Evolutionary conservation across 495 filamentous ascomycete species (phyloP), one percentile per base, ranked within the genome.

Genomic region (Jackrogersella multiformis): DNA sequence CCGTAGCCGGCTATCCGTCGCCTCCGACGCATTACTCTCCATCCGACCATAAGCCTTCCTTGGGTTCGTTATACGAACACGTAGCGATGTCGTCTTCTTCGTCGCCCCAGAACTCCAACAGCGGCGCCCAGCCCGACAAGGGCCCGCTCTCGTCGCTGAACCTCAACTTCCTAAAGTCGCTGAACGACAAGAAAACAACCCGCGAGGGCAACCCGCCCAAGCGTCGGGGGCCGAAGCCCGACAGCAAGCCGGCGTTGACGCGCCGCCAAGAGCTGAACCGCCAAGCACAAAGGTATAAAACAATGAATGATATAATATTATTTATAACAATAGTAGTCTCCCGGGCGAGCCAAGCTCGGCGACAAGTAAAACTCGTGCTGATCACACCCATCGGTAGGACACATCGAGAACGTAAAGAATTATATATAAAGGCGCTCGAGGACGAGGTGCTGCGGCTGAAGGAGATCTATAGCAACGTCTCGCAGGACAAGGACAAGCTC

Each of bases 381-480:
- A 75, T 30, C 1, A 20, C 1, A 21, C 21, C 4, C n/a, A 7
- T 52, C 16, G 16, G 24, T 61, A 83, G 94, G 73, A 97, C 95
- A 21, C 94, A 98, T 79, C 93, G 95, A 45, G 95, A 99, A 77
- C 89, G 95, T 60, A 98, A 98, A 75, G 95, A 97, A 78, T 86
- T 90, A 70, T 97, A 98, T 73, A 94, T 97, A 83, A 92, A 92
- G 76, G 85, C 88, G n/a, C 85, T 98, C 57, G 94, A 98, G 75
- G 89, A 92, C 70, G 92, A 97, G 77, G 89, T 97, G 6, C 84
- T 92, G 18, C 90, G 92, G 52, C 75, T 85, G 45, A 87, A 85
- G 67, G 88, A 89, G 74, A 81, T 85, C 34, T 91, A 84, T 73
- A 84, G 79, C 70, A 83, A 78, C 56, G 81, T 88, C 44, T 80